phyloP scores from a whole-genome alignment of 306 rosid genomes.

The Purshia tridentata region DNA sequence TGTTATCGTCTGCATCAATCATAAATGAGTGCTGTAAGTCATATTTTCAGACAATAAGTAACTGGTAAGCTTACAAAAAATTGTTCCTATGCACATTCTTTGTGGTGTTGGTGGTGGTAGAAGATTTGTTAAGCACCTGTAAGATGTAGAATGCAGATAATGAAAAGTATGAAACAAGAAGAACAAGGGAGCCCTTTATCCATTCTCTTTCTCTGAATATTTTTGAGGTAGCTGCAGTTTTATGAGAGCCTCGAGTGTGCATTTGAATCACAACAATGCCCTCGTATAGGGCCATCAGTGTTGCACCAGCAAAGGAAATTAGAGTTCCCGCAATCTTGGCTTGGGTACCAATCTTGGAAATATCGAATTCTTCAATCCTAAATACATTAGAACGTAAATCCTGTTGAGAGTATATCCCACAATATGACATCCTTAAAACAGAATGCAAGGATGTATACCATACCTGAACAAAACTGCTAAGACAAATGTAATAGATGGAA shows the following conservation, averaged over 20 bases:
- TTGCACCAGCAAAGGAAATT: constrained; percentile 20
- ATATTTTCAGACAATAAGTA: neutral
- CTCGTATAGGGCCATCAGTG: constrained; percentile 29
- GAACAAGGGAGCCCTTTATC: constrained; percentile 26
- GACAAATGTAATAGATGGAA: constrained; percentile 26
- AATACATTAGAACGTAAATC: neutral
- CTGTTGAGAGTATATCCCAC: too few species aligned
- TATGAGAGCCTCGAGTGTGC: neutral
- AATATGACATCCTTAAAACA: neutral
- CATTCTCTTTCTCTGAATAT: constrained; percentile 1
- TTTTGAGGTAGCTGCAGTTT: neutral
- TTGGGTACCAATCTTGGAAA: constrained; percentile 1
- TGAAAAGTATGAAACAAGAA: constrained; percentile 4
- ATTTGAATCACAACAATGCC: constrained; percentile 8
- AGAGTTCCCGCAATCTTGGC: constrained; percentile 29
- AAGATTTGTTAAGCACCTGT: constrained; percentile 8
- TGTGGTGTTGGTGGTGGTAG: too few species aligned
- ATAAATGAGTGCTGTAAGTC: neutral
- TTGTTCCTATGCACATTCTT: neutral
- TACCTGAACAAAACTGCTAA: constrained; percentile 26
- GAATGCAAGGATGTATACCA: neutral
- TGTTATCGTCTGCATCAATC: constrained; percentile 18
- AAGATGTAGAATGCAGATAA: constrained; percentile 11
- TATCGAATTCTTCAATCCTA: constrained; percentile 21
- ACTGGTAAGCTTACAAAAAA: neutral